A percentile compares a stretch with the other conserved stretches of the same genome.
Evolutionary conservation across 495 filamentous ascomycete species (phyloP).

Genomic region (Neurospora tetraspora): DNA sequence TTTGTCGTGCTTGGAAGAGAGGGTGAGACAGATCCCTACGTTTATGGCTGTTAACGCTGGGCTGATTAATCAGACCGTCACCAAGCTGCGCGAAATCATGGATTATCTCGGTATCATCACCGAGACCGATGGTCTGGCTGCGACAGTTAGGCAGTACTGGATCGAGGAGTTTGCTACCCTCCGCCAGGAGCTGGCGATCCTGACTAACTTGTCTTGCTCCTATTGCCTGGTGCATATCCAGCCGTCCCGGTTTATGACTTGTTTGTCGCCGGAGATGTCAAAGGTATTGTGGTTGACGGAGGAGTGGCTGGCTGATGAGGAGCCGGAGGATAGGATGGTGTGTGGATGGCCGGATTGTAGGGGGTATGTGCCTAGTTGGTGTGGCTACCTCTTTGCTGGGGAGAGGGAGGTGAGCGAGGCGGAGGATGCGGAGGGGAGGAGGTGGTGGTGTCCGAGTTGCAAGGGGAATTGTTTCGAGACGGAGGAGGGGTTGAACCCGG

Average conservation of each 20-base stretch:
- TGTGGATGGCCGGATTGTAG: conserved; percentile 14
- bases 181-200: not conserved
- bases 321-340: not conserved
- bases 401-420: not conserved
- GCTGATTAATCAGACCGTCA: not conserved
- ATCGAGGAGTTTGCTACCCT: not conserved
- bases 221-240: conserved; percentile 4
- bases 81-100: not conserved
- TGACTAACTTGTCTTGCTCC: not conserved
- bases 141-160: not conserved
- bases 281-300: conserved; percentile 2
- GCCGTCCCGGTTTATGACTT: conserved; percentile 2
- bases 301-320: not conserved
- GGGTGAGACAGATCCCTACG: not conserved
- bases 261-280: not conserved
- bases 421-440: not conserved
- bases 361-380: conserved; percentile 2
- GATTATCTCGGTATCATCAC: not conserved
- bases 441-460: conserved; percentile 7
- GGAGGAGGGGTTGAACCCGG: not conserved
- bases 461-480: conserved; percentile 2
- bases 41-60: not conserved
- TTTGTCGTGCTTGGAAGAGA: not conserved
- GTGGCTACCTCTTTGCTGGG: not conserved
- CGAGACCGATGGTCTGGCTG: not conserved